Evolutionary conservation across 345 rosid genomes (phyloP).

Genomic region (Populus deltoides): DNA sequence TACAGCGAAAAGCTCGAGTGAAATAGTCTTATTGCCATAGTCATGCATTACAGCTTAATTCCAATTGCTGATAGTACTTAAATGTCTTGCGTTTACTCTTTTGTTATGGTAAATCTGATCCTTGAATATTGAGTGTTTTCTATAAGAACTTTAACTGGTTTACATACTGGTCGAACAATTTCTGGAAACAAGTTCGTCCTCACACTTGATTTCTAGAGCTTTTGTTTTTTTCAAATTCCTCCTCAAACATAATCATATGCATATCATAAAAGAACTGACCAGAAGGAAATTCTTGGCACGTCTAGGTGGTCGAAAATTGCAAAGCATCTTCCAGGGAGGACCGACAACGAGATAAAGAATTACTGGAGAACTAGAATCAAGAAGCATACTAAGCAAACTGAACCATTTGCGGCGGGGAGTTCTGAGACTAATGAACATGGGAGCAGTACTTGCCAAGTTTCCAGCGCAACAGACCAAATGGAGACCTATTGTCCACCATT

Average conservation of each 20-base stretch:
- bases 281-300: background rate
- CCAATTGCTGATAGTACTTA: too few relatives aligned
- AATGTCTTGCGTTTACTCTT: too few relatives aligned
- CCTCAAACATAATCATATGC: background rate
- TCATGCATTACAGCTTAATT: too few relatives aligned
- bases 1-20: too few relatives aligned
- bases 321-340: conserved; percentile 94
- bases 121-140: too few relatives aligned
- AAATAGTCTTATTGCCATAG: too few relatives aligned
- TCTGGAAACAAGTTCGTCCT: too few relatives aligned
- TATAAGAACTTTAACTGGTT: too few relatives aligned
- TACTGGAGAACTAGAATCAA: conserved; percentile 97
- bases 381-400: conserved; percentile 72
- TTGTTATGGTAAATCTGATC: too few relatives aligned
- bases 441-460: conserved; percentile 41
- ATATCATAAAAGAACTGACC: background rate
- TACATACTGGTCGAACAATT: too few relatives aligned
- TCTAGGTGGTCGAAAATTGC: conserved; percentile 92
- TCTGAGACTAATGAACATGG: conserved; percentile 42
- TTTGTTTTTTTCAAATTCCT: background rate
- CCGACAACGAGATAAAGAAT: conserved; percentile 95
- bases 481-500: conserved; percentile 52
- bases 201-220: background rate
- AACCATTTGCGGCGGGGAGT: conserved; percentile 35
- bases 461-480: conserved; percentile 24